Evolutionary conservation across 2,329 filamentous ascomycete species (phyloP).

Genomic region (Arachnopeziza araneosa): DNA sequence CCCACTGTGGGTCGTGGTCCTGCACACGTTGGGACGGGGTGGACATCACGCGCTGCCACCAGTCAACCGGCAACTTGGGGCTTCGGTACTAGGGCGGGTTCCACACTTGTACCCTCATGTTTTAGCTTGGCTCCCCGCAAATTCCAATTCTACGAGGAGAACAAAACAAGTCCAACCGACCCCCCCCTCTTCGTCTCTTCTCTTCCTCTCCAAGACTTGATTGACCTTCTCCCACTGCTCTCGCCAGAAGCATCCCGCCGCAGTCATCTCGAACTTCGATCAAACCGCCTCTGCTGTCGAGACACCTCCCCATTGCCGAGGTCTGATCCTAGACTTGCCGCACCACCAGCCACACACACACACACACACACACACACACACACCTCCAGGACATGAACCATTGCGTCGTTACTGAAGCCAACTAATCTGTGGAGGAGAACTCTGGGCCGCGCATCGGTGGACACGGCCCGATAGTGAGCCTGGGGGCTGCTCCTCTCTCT

Average conservation of each 20-base stretch:
- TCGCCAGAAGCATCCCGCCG: too few relatives aligned
- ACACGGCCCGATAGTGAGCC: constrained; percentile 1
- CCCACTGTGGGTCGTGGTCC: too few relatives aligned
- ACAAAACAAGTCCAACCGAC: background rate
- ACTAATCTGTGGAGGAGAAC: constrained; percentile 1
- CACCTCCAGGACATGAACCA: too few relatives aligned
- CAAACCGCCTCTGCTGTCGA: too few relatives aligned
- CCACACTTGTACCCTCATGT: background rate
- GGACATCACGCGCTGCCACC: background rate
- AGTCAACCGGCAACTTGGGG: background rate
- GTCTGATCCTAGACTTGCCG: background rate
- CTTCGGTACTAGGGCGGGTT: too few relatives aligned
- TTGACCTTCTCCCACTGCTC: background rate
- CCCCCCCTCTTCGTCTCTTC: background rate
- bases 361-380: too few relatives aligned
- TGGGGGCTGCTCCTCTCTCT: background rate
- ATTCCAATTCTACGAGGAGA: background rate
- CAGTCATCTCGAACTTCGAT: too few relatives aligned
- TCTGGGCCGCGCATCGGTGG: constrained; percentile 1
- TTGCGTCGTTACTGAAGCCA: background rate
- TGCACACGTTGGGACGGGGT: too few relatives aligned
- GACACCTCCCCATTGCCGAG: background rate
- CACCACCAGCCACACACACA: background rate
- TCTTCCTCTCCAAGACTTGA: background rate
- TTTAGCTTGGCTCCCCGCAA: background rate